phyloP scores from a whole-genome alignment of 768 basidiomycete species.

The Rhodotorula taiwanensis region DNA sequence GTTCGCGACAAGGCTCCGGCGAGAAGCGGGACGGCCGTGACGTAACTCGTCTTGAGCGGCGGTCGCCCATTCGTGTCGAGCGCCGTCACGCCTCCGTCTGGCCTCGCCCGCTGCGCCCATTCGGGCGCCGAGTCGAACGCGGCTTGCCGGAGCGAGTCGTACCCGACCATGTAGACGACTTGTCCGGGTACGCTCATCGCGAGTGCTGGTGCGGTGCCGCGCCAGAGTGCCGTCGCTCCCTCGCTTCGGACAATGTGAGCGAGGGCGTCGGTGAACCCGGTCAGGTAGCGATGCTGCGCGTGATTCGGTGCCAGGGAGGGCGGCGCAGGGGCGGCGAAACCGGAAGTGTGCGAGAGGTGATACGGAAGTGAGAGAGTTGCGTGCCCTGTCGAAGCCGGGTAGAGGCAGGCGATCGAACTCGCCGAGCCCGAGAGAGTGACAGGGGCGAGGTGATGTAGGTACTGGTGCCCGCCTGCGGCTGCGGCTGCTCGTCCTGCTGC shows the following conservation, averaged over 20 bases:
- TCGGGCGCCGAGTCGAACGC: conserved; percentile 29
- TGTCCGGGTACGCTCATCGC: conserved; percentile 86
- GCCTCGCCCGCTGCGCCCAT: conserved; percentile 2
- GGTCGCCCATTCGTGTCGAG: too few species aligned
- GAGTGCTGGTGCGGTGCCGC: conserved; percentile 86
- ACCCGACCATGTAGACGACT: conserved; percentile 89
- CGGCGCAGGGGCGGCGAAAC: not conserved
- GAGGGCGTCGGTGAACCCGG: conserved; percentile 79
- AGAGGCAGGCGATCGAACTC: not conserved
- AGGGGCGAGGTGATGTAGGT: conserved; percentile 50
- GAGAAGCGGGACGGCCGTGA: conserved; percentile 59
- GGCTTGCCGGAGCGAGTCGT: conserved; percentile 62
- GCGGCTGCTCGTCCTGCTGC: not conserved
- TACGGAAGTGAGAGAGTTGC: conserved; percentile 13
- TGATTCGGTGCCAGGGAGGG: conserved; percentile 9
- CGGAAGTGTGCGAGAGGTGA: not conserved
- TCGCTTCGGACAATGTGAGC: conserved; percentile 71
- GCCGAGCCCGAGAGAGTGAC: not conserved
- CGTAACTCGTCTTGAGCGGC: conserved; percentile 14
- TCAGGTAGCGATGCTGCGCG: conserved; percentile 49
- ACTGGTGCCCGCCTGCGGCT: conserved; percentile 7
- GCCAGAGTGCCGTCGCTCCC: conserved; percentile 83
- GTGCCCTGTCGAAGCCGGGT: not conserved
- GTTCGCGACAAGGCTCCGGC: conserved; percentile 80
- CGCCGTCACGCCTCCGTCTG: not conserved